phyloP scores from a whole-genome alignment of 768 basidiomycete genomes.

The Daedaleopsis nitida region DNA sequence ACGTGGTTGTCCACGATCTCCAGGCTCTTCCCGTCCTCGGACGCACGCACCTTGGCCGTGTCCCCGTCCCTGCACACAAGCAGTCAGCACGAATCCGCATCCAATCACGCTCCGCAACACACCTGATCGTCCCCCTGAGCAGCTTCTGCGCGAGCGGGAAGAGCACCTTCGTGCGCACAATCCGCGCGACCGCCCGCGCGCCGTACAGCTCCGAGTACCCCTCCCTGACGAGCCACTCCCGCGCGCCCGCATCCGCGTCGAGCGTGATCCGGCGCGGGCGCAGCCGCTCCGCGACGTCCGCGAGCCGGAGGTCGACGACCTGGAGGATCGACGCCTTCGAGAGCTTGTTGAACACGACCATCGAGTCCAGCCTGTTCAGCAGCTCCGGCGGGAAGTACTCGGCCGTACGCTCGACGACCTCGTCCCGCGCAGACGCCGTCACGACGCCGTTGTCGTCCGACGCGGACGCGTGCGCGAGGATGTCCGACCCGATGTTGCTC shows the following conservation, averaged over 20 bases:
- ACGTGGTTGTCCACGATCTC: slow-evolving; percentile 41
- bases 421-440: slow-evolving; percentile 56
- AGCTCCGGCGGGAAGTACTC: slow-evolving; percentile 90
- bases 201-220: slow-evolving; percentile 89
- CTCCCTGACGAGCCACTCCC: slow-evolving; percentile 67
- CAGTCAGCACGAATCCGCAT: background rate
- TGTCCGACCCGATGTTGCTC: slow-evolving; percentile 78
- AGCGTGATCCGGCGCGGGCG: slow-evolving; percentile 66
- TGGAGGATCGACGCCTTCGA: slow-evolving; percentile 71
- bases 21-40: slow-evolving; percentile 35
- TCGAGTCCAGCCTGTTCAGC: slow-evolving; percentile 85
- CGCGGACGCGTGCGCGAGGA: slow-evolving; percentile 69
- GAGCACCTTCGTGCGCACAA: slow-evolving; percentile 79
- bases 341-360: slow-evolving; percentile 90
- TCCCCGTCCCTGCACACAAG: slow-evolving; percentile 46
- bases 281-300: slow-evolving; percentile 71
- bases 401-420: slow-evolving; percentile 74
- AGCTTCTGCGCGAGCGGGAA: slow-evolving; percentile 83
- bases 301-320: slow-evolving; percentile 75
- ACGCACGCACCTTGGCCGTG: slow-evolving; percentile 36
- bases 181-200: slow-evolving; percentile 84
- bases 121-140: slow-evolving; percentile 79
- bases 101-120: slow-evolving; percentile 16
- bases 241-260: slow-evolving; percentile 64
- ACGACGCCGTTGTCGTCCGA: slow-evolving; percentile 66